These are phyloP conservation scores for Jatropha multifida DNA, from an alignment of 441 rosid genomes.

Conservation along the genomic window DNA sequence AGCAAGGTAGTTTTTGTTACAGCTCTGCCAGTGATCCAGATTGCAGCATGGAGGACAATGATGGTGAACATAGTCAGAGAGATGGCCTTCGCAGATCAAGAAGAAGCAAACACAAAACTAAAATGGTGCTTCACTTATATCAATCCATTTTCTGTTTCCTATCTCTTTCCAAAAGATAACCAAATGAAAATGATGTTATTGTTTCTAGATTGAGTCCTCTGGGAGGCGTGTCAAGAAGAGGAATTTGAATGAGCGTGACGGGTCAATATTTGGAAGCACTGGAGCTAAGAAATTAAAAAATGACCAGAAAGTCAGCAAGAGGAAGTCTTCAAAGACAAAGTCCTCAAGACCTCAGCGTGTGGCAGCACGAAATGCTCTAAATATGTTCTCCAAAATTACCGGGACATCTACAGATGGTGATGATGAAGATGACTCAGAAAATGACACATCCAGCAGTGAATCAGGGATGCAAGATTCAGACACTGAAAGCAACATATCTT, in stretches of 20 bases:
- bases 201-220: conserved; percentile 62
- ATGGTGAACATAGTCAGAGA: conserved; percentile 50
- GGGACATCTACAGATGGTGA: conserved; percentile 78
- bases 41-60: conserved; percentile 65
- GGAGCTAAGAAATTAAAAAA: conserved; percentile 51
- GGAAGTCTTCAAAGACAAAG: conserved; percentile 61
- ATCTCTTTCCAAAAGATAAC: not conserved
- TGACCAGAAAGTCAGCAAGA: conserved; percentile 50
- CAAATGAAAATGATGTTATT: conserved; percentile 20
- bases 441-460: conserved; percentile 65
- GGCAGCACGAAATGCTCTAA: conserved; percentile 89
- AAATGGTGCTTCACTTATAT: conserved; percentile 34
- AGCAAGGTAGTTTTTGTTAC: conserved; percentile 58
- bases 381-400: conserved; percentile 66
- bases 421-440: conserved; percentile 60
- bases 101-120: conserved; percentile 67
- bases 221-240: conserved; percentile 82
- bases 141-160: conserved; percentile 14
- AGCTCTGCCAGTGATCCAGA: conserved; percentile 60
- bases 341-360: conserved; percentile 83
- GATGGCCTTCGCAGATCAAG: conserved; percentile 64
- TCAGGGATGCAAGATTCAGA: conserved; percentile 55
- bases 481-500: conserved; percentile 53
- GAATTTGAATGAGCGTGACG: conserved; percentile 58
- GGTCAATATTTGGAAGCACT: conserved; percentile 43